Conservation (phyloP, 176 grass and related monocot species). For the Oryza longistaminata region DNA sequence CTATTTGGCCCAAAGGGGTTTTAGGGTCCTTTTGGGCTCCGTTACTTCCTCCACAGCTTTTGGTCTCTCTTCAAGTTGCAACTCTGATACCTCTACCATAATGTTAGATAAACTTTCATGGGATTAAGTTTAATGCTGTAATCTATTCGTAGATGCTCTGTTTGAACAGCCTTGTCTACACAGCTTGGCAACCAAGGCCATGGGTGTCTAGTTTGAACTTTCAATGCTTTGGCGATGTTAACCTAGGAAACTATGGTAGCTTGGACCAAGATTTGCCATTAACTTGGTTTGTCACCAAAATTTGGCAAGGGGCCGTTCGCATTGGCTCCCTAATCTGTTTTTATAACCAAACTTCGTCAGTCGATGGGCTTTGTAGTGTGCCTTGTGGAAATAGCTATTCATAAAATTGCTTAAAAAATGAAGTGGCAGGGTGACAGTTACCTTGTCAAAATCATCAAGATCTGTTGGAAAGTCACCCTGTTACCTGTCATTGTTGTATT, state of each 20-base stretch:
- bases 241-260: neutral
- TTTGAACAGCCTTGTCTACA: neutral
- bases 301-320: neutral
- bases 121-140: neutral
- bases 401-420: conserved; percentile 16
- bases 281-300: neutral
- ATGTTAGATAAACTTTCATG: neutral
- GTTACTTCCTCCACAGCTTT: neutral
- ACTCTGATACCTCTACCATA: neutral
- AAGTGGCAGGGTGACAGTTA: conserved; percentile 11
- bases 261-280: neutral
- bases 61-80: neutral
- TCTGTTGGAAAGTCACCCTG: conserved; percentile 73
- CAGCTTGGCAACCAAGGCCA: neutral
- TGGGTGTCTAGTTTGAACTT: neutral
- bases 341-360: neutral
- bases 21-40: neutral
- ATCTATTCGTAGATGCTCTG: neutral
- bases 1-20: neutral
- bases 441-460: conserved; percentile 95
- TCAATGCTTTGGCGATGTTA: neutral
- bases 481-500: conserved; percentile 98
- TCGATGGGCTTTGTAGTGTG: neutral
- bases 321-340: neutral
- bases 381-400: conserved; percentile 3